Conservation (phyloP, 331 rosid species). For the Prunus yedoensis region DNA sequence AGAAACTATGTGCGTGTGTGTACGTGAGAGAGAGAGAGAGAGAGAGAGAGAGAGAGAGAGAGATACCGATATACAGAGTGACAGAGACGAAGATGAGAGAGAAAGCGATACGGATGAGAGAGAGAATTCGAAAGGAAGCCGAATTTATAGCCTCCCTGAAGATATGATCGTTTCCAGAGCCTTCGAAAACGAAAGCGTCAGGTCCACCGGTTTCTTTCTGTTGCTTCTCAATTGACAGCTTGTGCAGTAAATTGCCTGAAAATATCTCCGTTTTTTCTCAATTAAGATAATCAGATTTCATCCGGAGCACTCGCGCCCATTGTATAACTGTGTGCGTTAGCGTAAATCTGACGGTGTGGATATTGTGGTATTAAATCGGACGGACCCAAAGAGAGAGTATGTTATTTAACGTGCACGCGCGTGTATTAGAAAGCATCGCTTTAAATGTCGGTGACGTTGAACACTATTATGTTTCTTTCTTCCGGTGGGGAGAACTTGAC, state of each 20-base stretch:
- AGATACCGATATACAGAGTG: not conserved
- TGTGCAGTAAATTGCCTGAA: conserved; percentile 15
- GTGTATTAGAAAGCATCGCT: not conserved
- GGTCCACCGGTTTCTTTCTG: not conserved
- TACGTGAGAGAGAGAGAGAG: not conserved
- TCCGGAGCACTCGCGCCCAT: not conserved
- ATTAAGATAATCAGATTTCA: too few relatives aligned
- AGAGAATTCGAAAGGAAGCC: not conserved
- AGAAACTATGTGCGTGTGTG: not conserved
- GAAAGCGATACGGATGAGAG: too few relatives aligned
- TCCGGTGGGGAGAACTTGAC: not conserved
- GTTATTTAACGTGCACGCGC: not conserved
- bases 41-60: too few relatives aligned
- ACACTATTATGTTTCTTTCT: too few relatives aligned
- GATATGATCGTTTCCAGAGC: conserved; percentile 19
- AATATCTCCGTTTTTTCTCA: conserved; percentile 22
- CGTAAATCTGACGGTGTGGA: not conserved
- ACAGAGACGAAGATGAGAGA: not conserved
- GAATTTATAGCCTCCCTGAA: conserved; percentile 28
- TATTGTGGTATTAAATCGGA: too few relatives aligned
- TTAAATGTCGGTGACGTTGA: not conserved
- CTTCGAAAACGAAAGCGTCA: conserved; percentile 26
- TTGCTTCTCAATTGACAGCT: not conserved
- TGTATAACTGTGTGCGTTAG: too few relatives aligned
- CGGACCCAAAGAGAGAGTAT: not conserved